Evolutionary conservation across 768 basidiomycete species (phyloP).

Genomic region (Boletus huronensis): DNA sequence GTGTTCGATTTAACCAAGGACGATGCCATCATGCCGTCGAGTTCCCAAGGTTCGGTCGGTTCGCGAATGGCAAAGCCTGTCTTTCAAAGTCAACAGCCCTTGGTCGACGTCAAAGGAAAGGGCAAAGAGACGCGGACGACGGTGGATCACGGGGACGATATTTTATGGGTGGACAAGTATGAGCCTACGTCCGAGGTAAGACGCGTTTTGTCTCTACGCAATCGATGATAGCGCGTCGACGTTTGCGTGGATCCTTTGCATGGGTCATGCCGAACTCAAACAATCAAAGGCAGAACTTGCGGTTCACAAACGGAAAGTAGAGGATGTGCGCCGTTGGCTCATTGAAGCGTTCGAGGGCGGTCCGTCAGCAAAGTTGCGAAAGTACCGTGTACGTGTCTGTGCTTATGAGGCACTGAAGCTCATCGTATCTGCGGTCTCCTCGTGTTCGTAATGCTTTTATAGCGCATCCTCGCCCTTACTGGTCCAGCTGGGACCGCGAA

Average conservation of each 20-base stretch:
- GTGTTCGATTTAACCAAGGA: slow-evolving; percentile 22
- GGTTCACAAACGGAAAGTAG: slow-evolving; percentile 76
- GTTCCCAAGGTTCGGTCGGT: not conserved
- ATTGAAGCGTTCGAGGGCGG: slow-evolving; percentile 68
- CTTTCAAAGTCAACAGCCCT: not conserved
- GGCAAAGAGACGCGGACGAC: slow-evolving; percentile 4
- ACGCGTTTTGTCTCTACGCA: not conserved
- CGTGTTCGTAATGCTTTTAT: not conserved
- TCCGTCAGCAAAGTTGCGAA: slow-evolving; percentile 57
- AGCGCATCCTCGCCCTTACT: slow-evolving; percentile 83
- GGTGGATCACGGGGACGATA: slow-evolving; percentile 30
- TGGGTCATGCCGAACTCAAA: not conserved
- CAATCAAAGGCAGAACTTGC: slow-evolving; percentile 60
- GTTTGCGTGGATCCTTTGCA: not conserved
- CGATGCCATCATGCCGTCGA: slow-evolving; percentile 2
- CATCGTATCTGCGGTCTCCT: not conserved
- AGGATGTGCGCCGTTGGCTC: slow-evolving; percentile 74
- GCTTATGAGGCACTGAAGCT: not conserved
- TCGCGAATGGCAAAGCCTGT: not conserved
- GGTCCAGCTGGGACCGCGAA: slow-evolving; percentile 92
- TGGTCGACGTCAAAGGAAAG: slow-evolving; percentile 26
- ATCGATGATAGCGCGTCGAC: not conserved
- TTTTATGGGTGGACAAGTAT: slow-evolving; percentile 62
- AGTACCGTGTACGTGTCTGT: slow-evolving; percentile 62
- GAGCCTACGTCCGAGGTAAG: slow-evolving; percentile 57